Evolutionary conservation across 257 asterid species (phyloP).

Genomic region (Fraxinus pennsylvanica): DNA sequence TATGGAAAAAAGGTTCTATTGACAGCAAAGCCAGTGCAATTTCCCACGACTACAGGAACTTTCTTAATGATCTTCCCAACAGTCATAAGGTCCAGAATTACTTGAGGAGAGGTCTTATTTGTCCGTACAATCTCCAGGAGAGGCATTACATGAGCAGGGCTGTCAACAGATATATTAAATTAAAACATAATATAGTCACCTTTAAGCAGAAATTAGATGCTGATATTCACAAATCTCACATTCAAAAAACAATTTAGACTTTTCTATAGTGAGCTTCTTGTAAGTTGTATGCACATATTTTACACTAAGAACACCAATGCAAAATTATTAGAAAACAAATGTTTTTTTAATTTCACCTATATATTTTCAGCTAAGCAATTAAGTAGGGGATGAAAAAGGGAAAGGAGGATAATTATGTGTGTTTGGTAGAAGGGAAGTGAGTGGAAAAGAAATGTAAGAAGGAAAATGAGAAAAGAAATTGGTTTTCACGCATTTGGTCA

Average conservation of each 20-base stretch:
- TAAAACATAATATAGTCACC: slow-evolving; percentile 12
- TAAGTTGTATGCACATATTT: slow-evolving; percentile 10
- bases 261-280: slow-evolving; percentile 5
- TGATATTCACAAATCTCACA: slow-evolving; percentile 18
- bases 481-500: background rate
- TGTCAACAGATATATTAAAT: slow-evolving; percentile 40
- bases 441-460: background rate
- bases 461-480: slow-evolving; percentile 3
- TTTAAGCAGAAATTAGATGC: slow-evolving; percentile 21
- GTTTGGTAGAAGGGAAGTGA: background rate
- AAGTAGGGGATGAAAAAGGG: background rate
- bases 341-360: slow-evolving; percentile 5
- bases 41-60: slow-evolving; percentile 94
- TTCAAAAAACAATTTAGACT: slow-evolving; percentile 8
- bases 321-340: slow-evolving; percentile 7
- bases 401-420: background rate
- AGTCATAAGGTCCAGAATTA: slow-evolving; percentile 81
- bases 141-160: slow-evolving; percentile 99
- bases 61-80: slow-evolving; percentile 91
- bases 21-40: slow-evolving; percentile 98
- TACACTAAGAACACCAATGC: slow-evolving; percentile 1
- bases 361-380: background rate
- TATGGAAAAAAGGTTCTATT: slow-evolving; percentile 95
- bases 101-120: slow-evolving; percentile 88
- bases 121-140: slow-evolving; percentile 93